Conservation (phyloP, 169 alveolate species). For the Cryptosporidium parvum region DNA sequence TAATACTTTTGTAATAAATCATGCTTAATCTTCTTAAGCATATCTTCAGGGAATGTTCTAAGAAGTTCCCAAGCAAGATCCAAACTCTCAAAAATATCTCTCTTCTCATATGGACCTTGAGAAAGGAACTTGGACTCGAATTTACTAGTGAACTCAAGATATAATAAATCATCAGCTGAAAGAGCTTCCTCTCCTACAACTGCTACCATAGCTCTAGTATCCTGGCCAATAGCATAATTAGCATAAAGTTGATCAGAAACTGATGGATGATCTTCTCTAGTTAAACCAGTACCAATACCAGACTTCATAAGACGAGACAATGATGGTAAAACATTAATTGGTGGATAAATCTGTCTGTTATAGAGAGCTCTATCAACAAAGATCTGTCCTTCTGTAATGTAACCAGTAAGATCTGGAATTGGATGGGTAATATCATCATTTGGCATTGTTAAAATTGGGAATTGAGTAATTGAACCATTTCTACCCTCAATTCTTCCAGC, state of each 20-base stretch:
- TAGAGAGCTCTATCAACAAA: slow-evolving; percentile 98
- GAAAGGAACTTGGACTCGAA: slow-evolving; percentile 97
- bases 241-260: slow-evolving; percentile 99
- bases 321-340: slow-evolving; percentile 97
- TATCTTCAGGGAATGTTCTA: slow-evolving; percentile 98
- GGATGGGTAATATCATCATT: slow-evolving; percentile 99
- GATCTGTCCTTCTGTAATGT: slow-evolving; percentile 99
- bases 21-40: slow-evolving; percentile 95
- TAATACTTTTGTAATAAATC: slow-evolving; percentile 77
- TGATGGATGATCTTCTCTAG: slow-evolving; percentile 99
- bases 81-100: slow-evolving; percentile 96
- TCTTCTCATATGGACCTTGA: slow-evolving; percentile 97
- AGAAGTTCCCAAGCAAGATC: slow-evolving; percentile 98
- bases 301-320: slow-evolving; percentile 99
- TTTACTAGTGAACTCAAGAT: slow-evolving; percentile 98
- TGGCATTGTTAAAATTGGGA: slow-evolving; percentile 99
- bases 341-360: slow-evolving; percentile 96
- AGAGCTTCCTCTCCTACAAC: slow-evolving; percentile 99
- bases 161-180: slow-evolving; percentile 96
- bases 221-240: slow-evolving; percentile 99
- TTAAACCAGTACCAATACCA: slow-evolving; percentile 99
- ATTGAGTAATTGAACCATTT: slow-evolving; percentile 96
- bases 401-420: slow-evolving; percentile 99
- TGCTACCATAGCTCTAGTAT: slow-evolving; percentile 99
- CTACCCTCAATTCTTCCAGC: slow-evolving; percentile 99